A percentile compares a stretch with the other conserved stretches of the same genome.
Conservation (phyloP, 441 rosid genomes). For the Gossypium schwendimanii region DNA sequence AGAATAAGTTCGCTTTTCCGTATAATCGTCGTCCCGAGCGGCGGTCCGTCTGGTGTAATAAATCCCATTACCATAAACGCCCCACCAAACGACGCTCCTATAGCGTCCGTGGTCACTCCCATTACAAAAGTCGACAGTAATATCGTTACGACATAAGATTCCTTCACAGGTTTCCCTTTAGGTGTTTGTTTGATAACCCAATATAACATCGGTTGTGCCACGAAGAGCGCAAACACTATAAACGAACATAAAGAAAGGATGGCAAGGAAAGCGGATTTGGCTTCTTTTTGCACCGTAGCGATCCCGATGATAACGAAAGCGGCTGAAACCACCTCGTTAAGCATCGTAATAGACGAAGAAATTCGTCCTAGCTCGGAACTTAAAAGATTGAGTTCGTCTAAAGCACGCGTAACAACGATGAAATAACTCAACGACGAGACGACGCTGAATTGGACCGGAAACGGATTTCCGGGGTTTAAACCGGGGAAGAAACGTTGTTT, state of each 20-base stretch:
- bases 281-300: not conserved
- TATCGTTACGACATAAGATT: not conserved
- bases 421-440: not conserved
- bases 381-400: not conserved
- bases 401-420: not conserved
- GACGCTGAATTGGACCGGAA: not conserved
- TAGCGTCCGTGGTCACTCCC: not conserved
- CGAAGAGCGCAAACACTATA: not conserved
- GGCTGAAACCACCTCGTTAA: not conserved
- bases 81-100: not conserved
- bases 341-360: not conserved
- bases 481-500: not conserved
- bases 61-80: not conserved
- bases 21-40: not conserved
- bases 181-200: not conserved
- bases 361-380: not conserved
- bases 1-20: not conserved
- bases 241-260: not conserved
- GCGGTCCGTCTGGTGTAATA: not conserved
- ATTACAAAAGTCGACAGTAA: not conserved
- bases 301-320: rapidly evolving
- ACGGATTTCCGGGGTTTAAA: not conserved
- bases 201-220: not conserved
- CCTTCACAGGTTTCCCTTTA: not conserved
- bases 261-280: not conserved